Conservation (phyloP, 768 basidiomycete genomes). For the Pleurotus ostreatus region DNA sequence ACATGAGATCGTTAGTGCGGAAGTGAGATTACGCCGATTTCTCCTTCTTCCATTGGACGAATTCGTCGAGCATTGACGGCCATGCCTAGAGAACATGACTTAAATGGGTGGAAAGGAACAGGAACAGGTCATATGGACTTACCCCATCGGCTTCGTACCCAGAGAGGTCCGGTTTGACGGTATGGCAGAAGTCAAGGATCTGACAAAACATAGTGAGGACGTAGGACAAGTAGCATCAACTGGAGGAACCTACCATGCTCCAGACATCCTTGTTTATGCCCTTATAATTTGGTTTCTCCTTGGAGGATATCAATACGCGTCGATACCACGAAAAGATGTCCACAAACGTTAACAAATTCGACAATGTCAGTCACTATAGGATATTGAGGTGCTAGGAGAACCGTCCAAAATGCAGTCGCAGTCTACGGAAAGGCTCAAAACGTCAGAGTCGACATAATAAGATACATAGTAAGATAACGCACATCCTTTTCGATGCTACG, state of each 20-base stretch:
- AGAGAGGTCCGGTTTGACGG: conserved; percentile 52
- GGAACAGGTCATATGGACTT: conserved; percentile 18
- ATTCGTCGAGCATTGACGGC: conserved; percentile 81
- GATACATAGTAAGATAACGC: conserved; percentile 12
- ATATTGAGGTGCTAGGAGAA: conserved; percentile 63
- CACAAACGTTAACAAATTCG: conserved; percentile 59
- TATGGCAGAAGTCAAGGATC: conserved; percentile 76
- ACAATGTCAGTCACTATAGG: conserved; percentile 62
- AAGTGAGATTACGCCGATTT: background rate
- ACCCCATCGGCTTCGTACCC: conserved; percentile 79
- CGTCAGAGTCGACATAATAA: background rate
- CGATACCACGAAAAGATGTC: background rate
- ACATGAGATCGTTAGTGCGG: too few relatives aligned
- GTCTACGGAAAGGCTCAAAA: conserved; percentile 36
- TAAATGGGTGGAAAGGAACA: background rate
- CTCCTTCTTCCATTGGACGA: conserved; percentile 62
- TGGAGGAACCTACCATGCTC: conserved; percentile 59
- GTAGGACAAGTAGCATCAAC: background rate
- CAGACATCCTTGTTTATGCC: conserved; percentile 83
- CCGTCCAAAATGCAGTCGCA: conserved; percentile 72
- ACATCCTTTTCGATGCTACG: conserved; percentile 84
- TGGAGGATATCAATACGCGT: conserved; percentile 18
- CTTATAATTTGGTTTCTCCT: conserved; percentile 61
- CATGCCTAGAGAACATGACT: conserved; percentile 49
- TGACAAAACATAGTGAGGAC: conserved; percentile 21